These are phyloP conservation scores for Candida qinlingensis DNA, from an alignment of 805 yeast genomes.

Conservation along the genomic window DNA sequence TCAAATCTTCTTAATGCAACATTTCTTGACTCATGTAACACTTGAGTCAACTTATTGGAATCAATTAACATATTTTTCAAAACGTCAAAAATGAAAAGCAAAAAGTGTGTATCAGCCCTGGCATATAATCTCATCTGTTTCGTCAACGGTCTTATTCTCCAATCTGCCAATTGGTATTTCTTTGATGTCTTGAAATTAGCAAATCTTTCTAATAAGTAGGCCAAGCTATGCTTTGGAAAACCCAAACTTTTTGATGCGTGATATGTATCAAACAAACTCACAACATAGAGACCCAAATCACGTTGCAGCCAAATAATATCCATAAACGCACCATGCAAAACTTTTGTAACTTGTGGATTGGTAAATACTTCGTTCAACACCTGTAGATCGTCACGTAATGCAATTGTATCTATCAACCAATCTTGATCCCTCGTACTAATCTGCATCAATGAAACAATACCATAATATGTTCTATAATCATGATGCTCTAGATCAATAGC, in stretches of 20 bases:
- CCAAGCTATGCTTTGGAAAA: slow-evolving; percentile 77
- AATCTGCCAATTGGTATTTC: slow-evolving; percentile 92
- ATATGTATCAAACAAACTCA: slow-evolving; percentile 85
- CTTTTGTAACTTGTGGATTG: slow-evolving; percentile 75
- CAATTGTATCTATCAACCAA: slow-evolving; percentile 81
- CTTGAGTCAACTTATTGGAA: slow-evolving; percentile 48
- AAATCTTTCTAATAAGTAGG: slow-evolving; percentile 72
- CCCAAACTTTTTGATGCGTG: slow-evolving; percentile 82
- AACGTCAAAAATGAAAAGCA: slow-evolving; percentile 73
- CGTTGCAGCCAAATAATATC: slow-evolving; percentile 96
- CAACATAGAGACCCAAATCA: slow-evolving; percentile 88
- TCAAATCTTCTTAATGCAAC: slow-evolving; percentile 83
- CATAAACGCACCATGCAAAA: slow-evolving; percentile 95
- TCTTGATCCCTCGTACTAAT: slow-evolving; percentile 77
- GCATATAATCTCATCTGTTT: slow-evolving; percentile 79
- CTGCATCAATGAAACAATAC: slow-evolving; percentile 91
- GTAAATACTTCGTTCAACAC: slow-evolving; percentile 71
- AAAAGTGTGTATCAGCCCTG: slow-evolving; percentile 90
- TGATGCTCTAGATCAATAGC: slow-evolving; percentile 98
- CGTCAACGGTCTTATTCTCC: slow-evolving; percentile 87
- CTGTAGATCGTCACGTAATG: slow-evolving; percentile 65
- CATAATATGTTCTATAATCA: slow-evolving; percentile 84
- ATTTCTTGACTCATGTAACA: slow-evolving; percentile 66
- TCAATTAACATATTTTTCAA: slow-evolving; percentile 58
- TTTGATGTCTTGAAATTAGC: slow-evolving; percentile 87